phyloP scores from a whole-genome alignment of 495 filamentous ascomycete genomes.

The Bacidia rubella region DNA sequence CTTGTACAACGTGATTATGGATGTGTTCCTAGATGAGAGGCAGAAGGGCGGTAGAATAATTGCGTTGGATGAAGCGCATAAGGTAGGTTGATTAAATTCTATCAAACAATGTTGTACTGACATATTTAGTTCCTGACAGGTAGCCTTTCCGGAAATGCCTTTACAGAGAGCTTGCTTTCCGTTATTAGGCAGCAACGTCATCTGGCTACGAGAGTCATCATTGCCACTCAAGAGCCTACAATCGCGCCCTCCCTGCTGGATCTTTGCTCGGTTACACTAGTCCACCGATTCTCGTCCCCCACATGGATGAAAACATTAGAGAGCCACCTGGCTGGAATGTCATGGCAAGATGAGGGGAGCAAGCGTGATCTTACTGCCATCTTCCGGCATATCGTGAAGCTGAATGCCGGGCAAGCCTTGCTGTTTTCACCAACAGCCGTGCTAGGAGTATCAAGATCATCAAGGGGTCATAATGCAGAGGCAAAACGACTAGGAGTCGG shows the following conservation, averaged over 20 bases:
- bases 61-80: constrained; percentile 47
- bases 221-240: constrained; percentile 71
- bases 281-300: constrained; percentile 61
- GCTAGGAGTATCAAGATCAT: constrained; percentile 22
- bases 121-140: constrained; percentile 35
- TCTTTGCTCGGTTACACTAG: constrained; percentile 57
- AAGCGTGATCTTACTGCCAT: constrained; percentile 25
- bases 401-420: constrained; percentile 50
- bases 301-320: constrained; percentile 50
- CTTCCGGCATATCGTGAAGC: constrained; percentile 42
- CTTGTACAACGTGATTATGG: constrained; percentile 55
- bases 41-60: constrained; percentile 33
- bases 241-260: constrained; percentile 55
- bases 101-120: not conserved
- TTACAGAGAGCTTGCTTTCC: constrained; percentile 51
- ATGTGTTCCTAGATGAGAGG: constrained; percentile 43
- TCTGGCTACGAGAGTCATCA: constrained; percentile 47
- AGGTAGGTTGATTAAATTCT: constrained; percentile 24
- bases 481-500: constrained; percentile 28
- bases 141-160: constrained; percentile 28
- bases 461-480: not conserved
- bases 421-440: constrained; percentile 51
- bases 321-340: constrained; percentile 45
- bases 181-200: constrained; percentile 61
- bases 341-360: constrained; percentile 13